These are phyloP conservation scores for Penicillium cataractarum DNA, from an alignment of 495 filamentous ascomycete species.

Conservation along the genomic window DNA sequence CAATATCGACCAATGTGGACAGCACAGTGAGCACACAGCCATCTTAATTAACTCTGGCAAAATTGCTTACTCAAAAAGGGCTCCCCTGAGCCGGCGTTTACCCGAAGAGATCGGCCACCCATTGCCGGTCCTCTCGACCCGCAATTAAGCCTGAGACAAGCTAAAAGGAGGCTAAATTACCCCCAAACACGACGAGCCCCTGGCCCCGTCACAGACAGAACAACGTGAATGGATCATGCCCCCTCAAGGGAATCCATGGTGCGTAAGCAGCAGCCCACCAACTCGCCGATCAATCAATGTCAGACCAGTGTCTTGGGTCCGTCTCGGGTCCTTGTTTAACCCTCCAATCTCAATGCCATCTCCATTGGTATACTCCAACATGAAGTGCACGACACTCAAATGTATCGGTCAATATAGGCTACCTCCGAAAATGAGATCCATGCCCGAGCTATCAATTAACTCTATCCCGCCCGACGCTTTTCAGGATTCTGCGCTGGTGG, in stretches of 20 bases:
- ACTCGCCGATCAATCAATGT: conserved; percentile 19
- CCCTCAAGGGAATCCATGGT: background rate
- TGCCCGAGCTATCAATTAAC: background rate
- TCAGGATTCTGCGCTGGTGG: background rate
- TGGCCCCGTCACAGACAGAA: background rate
- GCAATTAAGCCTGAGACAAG: background rate
- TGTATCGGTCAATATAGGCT: background rate
- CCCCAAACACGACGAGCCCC: conserved; percentile 4
- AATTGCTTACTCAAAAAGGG: background rate
- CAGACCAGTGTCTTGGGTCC: conserved; percentile 11
- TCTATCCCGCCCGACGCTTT: background rate
- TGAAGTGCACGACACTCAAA: background rate
- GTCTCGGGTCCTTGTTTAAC: conserved; percentile 10
- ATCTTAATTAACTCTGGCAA: background rate
- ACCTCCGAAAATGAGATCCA: background rate
- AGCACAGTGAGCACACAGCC: background rate
- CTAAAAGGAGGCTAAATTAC: background rate
- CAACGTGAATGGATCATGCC: background rate
- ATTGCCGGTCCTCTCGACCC: background rate
- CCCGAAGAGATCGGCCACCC: background rate
- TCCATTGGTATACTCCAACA: background rate
- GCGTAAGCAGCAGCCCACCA: background rate
- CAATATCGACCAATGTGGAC: background rate
- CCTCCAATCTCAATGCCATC: conserved; percentile 13
- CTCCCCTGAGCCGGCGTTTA: background rate